Conservation (phyloP, 305 asterid species). For the Andrographis paniculata region DNA sequence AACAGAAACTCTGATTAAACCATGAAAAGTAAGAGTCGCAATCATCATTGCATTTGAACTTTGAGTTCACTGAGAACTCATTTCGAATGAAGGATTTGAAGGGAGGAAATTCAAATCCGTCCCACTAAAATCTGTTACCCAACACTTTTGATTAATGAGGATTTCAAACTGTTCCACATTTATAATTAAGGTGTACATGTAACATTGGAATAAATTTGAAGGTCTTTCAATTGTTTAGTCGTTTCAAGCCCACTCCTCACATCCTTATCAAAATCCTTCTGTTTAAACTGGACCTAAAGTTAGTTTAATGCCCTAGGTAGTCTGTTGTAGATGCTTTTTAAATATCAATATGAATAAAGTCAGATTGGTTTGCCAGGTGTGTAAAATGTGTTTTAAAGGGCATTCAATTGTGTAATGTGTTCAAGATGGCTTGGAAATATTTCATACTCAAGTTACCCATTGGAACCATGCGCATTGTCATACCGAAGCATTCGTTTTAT, state of each 20-base stretch:
- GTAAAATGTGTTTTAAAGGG: background rate
- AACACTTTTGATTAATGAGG: no score
- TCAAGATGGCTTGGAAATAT: slow-evolving; percentile 4
- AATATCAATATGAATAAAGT: slow-evolving; percentile 1
- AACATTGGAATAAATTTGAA: no score
- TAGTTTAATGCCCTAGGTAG: background rate
- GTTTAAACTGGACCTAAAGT: no score
- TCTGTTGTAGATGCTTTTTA: slow-evolving; percentile 9
- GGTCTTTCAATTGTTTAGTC: no score
- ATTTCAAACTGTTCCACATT: no score
- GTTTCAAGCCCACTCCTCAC: no score
- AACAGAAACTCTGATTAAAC: background rate
- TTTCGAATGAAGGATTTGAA: no score
- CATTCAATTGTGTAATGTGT: slow-evolving; percentile 1
- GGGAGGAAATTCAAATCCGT: no score
- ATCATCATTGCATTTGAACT: background rate
- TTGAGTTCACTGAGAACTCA: no score
- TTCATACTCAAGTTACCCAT: slow-evolving; percentile 13
- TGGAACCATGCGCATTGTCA: background rate
- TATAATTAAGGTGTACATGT: no score
- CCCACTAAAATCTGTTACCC: no score
- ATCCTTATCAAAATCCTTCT: no score
- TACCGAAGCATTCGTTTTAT: background rate
- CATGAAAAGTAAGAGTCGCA: background rate
- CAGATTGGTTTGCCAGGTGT: slow-evolving; percentile 2